phyloP scores from a whole-genome alignment of 1,284 basidiomycete genomes.

The Sporisorium exsertum region DNA sequence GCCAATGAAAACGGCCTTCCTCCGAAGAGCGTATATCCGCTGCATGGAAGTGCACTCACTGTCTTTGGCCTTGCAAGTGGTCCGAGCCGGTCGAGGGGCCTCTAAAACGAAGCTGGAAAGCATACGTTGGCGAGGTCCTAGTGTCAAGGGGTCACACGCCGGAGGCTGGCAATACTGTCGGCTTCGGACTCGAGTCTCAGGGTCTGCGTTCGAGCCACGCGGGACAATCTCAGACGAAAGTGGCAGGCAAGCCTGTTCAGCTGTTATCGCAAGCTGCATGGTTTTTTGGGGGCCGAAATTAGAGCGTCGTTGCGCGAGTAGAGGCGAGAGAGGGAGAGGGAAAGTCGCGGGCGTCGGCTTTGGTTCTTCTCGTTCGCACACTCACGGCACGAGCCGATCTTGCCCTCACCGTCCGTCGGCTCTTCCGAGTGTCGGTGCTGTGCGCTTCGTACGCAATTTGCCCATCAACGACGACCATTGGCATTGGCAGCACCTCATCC shows the following conservation, averaged over 20 bases:
- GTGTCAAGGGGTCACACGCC: too few relatives aligned
- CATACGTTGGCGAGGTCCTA: too few relatives aligned
- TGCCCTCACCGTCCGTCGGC: background rate
- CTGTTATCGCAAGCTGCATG: background rate
- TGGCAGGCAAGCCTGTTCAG: too few relatives aligned
- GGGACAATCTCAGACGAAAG: background rate
- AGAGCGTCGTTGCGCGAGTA: background rate
- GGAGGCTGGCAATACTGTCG: background rate
- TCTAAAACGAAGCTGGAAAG: too few relatives aligned
- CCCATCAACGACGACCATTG: background rate
- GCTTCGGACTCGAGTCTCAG: background rate
- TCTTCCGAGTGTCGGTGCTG: background rate
- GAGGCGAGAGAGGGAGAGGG: too few relatives aligned
- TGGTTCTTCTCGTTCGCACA: background rate
- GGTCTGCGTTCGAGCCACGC: background rate
- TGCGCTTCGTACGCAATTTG: background rate
- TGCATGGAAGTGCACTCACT: too few relatives aligned
- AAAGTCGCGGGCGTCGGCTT: background rate
- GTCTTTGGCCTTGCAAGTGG: too few relatives aligned
- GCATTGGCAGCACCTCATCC: background rate
- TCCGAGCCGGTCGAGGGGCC: too few relatives aligned
- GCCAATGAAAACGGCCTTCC: too few relatives aligned
- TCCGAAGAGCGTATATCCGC: too few relatives aligned
- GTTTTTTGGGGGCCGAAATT: background rate
- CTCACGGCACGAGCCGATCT: background rate